Evolutionary conservation across 1,284 basidiomycete species (phyloP).

Genomic region (Ceratobasidium sp.): DNA sequence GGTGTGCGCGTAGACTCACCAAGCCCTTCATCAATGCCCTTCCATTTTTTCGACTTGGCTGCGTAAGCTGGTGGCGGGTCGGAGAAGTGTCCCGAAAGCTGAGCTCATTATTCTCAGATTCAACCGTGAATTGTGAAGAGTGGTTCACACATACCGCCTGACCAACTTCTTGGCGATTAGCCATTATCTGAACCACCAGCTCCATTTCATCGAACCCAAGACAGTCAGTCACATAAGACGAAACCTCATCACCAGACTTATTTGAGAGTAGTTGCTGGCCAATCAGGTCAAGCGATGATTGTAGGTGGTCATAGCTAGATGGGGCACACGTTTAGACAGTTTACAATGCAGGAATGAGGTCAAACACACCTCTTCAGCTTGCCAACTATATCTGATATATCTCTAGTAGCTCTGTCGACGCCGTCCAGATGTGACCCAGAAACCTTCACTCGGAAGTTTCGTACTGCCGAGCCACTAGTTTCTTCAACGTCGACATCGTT

Average conservation of each 20-base stretch:
- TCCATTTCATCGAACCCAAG: slow-evolving; percentile 89
- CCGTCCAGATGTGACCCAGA: background rate
- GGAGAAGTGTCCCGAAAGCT: slow-evolving; percentile 14
- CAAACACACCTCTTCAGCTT: slow-evolving; percentile 11
- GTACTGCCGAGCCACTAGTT: background rate
- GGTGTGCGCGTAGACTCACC: slow-evolving; percentile 21
- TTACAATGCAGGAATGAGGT: background rate
- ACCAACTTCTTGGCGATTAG: slow-evolving; percentile 37
- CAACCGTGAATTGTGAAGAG: slow-evolving; percentile 52
- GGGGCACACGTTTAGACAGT: background rate
- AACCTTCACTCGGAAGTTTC: slow-evolving; percentile 22
- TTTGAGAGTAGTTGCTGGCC: slow-evolving; percentile 27
- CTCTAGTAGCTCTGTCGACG: background rate
- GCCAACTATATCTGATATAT: background rate
- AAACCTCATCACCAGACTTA: slow-evolving; percentile 74
- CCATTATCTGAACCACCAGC: slow-evolving; percentile 30
- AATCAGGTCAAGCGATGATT: slow-evolving; percentile 12
- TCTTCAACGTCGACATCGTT: slow-evolving; percentile 13
- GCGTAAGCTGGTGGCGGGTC: slow-evolving; percentile 52
- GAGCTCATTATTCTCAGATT: slow-evolving; percentile 8
- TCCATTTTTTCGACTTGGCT: slow-evolving; percentile 49
- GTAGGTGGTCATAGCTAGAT: slow-evolving; percentile 9
- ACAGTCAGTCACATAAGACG: slow-evolving; percentile 81
- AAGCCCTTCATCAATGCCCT: slow-evolving; percentile 44
- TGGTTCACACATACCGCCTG: slow-evolving; percentile 40